Evolutionary conservation across 169 alveolate genomes (phyloP).

Genomic region (Eimeria sp.): DNA sequence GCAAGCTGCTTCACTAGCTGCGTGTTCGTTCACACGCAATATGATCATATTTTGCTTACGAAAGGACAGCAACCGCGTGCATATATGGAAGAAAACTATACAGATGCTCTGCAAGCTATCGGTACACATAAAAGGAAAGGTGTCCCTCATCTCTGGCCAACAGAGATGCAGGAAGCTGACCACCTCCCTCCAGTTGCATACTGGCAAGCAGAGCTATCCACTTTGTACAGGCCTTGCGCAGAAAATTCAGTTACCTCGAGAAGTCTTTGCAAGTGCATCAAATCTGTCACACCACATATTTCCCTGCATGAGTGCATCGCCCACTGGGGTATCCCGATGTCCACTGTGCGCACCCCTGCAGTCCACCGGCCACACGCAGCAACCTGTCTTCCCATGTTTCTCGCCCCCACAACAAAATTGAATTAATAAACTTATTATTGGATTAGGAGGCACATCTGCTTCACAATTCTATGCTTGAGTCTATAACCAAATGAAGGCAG

Average conservation of each 20-base stretch:
- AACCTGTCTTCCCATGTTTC: background rate
- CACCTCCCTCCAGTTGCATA: background rate
- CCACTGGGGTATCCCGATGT: constrained; percentile 97
- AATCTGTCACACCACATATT: constrained; percentile 80
- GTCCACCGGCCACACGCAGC: constrained; percentile 1
- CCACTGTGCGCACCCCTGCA: constrained; percentile 93
- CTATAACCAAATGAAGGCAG: background rate
- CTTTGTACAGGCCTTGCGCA: no score
- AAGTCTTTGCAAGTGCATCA: constrained; percentile 47
- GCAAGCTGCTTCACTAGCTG: background rate
- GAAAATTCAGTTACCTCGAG: constrained; percentile 44
- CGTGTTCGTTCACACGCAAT: background rate
- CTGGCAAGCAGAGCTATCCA: background rate
- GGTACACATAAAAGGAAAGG: background rate
- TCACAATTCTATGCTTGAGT: background rate
- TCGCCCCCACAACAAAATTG: background rate
- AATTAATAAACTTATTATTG: no score
- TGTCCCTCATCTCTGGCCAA: background rate
- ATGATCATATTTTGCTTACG: background rate
- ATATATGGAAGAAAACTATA: background rate
- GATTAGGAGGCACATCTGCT: background rate
- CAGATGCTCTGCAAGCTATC: background rate
- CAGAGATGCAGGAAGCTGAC: background rate
- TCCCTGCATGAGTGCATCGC: constrained; percentile 98
- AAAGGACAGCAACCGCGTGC: background rate